Evolutionary conservation across 2,329 filamentous ascomycete species (phyloP).

Genomic region (Pseudogymnoascus sp.): DNA sequence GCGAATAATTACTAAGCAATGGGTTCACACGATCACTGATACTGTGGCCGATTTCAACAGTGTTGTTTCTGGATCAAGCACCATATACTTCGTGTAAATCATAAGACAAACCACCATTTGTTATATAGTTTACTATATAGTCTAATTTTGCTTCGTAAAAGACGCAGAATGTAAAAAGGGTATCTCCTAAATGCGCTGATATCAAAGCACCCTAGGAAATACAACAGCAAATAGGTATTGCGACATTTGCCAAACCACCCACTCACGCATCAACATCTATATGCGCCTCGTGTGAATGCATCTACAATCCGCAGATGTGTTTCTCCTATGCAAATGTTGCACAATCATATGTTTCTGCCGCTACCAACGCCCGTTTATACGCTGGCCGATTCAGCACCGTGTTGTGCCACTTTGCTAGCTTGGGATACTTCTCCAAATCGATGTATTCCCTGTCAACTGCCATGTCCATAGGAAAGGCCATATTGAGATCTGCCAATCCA

Average conservation of each 20-base stretch:
- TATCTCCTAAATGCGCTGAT: not conserved
- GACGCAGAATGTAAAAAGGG: not conserved
- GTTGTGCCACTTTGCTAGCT: conserved; percentile 18
- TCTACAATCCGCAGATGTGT: not conserved
- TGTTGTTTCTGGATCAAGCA: too few relatives aligned
- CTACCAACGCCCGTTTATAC: conserved; percentile 16
- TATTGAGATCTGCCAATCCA: not conserved
- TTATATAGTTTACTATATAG: not conserved
- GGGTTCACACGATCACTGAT: too few relatives aligned
- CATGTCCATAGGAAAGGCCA: not conserved
- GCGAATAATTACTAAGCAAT: too few relatives aligned
- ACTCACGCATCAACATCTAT: not conserved
- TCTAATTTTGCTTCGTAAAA: not conserved
- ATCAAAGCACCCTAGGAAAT: not conserved
- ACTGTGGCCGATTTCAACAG: too few relatives aligned
- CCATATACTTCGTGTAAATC: not conserved
- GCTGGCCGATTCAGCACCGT: conserved; percentile 15
- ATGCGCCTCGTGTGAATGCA: not conserved
- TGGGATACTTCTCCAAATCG: conserved; percentile 19
- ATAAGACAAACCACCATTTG: not conserved
- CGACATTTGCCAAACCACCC: not conserved
- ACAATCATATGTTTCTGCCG: conserved; percentile 16
- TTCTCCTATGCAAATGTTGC: not conserved
- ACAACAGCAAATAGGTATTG: not conserved
- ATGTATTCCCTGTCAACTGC: conserved; percentile 14